A percentile compares a stretch with the other conserved stretches of the same genome.
phyloP scores from a whole-genome alignment of 805 yeast species.

The Teunomyces aglyptinius region DNA sequence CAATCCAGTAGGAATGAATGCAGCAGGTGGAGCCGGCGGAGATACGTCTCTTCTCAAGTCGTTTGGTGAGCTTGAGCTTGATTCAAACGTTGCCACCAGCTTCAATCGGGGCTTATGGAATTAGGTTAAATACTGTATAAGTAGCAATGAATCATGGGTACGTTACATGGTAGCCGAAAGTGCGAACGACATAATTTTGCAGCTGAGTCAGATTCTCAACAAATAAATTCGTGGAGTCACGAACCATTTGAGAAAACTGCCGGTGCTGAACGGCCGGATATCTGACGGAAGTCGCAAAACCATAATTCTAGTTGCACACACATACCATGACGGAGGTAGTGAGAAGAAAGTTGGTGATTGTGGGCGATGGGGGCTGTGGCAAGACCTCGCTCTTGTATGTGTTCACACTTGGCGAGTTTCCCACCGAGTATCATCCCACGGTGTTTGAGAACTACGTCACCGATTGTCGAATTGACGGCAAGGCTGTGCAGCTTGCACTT shows the following conservation, averaged over 20 bases:
- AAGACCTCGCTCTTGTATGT: constrained; percentile 89
- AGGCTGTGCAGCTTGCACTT: constrained; percentile 79
- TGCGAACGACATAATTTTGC: background rate
- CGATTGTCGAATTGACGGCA: constrained; percentile 91
- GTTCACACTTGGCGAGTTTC: constrained; percentile 89
- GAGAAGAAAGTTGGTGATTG: constrained; percentile 74
- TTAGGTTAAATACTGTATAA: background rate
- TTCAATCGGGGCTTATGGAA: constrained; percentile 4
- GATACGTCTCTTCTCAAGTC: constrained; percentile 1
- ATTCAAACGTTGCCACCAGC: background rate
- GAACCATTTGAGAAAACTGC: background rate
- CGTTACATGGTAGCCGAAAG: background rate
- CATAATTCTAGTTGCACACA: too few relatives aligned
- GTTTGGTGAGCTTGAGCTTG: constrained; percentile 3
- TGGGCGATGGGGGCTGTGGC: constrained; percentile 96
- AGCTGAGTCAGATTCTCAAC: background rate
- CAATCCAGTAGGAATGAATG: background rate
- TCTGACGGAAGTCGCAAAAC: too few relatives aligned
- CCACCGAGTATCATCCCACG: constrained; percentile 90
- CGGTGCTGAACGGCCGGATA: background rate
- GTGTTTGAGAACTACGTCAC: constrained; percentile 94
- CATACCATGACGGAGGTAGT: constrained; percentile 29
- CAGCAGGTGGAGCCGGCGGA: background rate
- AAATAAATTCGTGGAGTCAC: background rate
- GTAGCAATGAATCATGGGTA: background rate